Conservation (phyloP, 306 rosid genomes). For the Cucumis sativus region DNA sequence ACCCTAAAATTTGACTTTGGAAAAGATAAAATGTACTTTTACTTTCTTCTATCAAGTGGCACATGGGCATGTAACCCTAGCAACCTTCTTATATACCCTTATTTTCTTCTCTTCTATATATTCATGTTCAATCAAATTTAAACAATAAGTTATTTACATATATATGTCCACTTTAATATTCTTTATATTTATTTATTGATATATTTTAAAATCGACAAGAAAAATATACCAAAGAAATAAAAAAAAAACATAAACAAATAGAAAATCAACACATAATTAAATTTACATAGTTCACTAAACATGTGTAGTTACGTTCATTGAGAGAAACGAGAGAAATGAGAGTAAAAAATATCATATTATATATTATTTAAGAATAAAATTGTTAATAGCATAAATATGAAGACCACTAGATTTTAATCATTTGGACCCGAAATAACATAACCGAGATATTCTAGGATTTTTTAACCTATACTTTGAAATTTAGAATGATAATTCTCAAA, state of each 20-base stretch:
- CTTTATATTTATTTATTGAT: neutral
- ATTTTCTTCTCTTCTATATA: neutral
- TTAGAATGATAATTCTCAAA: neutral
- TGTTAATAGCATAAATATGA: no score
- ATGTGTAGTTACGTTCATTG: no score
- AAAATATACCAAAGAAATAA: no score
- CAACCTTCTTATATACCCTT: neutral
- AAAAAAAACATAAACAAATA: no score
- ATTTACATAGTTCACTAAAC: no score
- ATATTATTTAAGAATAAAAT: no score
- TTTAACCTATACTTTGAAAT: neutral
- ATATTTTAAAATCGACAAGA: neutral
- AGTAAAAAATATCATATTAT: no score
- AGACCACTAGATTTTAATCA: no score
- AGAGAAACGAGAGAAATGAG: no score
- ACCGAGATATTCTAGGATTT: no score
- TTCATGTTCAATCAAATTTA: neutral
- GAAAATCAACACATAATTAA: no score
- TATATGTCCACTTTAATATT: neutral
- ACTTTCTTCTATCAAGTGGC: neutral
- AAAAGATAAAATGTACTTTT: neutral
- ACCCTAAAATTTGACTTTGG: neutral
- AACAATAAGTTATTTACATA: neutral
- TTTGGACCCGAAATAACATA: no score
- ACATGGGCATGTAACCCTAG: slow-evolving; percentile 5